Percentiles rank a stretch among this genome's conserved stretches.
These are phyloP conservation scores for peach (Prunus persica) DNA, from an alignment of 306 rosid species.

Conservation along the genomic window DNA sequence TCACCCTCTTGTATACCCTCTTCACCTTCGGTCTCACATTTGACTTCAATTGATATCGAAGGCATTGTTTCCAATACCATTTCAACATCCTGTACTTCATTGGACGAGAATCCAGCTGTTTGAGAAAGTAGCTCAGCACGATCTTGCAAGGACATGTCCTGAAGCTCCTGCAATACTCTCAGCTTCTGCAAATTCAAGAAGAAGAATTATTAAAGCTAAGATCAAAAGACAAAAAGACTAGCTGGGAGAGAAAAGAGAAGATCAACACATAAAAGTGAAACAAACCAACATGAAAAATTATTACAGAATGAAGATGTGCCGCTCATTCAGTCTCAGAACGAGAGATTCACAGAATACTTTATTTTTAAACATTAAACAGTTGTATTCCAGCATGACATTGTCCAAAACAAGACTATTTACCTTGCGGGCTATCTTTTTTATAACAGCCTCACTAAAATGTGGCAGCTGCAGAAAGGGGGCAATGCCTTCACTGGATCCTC, in stretches of 20 bases:
- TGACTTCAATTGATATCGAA: slow-evolving; percentile 57
- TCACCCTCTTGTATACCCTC: slow-evolving; percentile 96
- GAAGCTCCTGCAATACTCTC: slow-evolving; percentile 88
- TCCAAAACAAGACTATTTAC: slow-evolving; percentile 31
- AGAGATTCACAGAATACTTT: not conserved
- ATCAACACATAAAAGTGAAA: not conserved
- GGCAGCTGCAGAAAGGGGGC: slow-evolving; percentile 98
- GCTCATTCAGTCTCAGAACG: not conserved
- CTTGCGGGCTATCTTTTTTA: slow-evolving; percentile 93
- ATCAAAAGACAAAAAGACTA: slow-evolving; percentile 1
- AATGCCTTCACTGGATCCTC: slow-evolving; percentile 91
- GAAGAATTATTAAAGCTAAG: slow-evolving; percentile 20
- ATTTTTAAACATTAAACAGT: not conserved
- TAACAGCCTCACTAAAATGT: slow-evolving; percentile 76
- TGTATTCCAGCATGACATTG: not conserved
- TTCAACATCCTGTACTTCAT: slow-evolving; percentile 83
- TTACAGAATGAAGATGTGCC: not conserved
- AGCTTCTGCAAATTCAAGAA: slow-evolving; percentile 60
- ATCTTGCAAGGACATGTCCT: slow-evolving; percentile 67
- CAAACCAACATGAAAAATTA: not conserved
- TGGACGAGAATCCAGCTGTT: slow-evolving; percentile 66
- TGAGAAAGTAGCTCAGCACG: slow-evolving; percentile 81
- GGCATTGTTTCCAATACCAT: slow-evolving; percentile 81
- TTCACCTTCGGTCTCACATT: slow-evolving; percentile 96
- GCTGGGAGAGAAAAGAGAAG: not conserved